Conservation (phyloP, 108 stramenopile species). For the Cyclotella atomus region DNA sequence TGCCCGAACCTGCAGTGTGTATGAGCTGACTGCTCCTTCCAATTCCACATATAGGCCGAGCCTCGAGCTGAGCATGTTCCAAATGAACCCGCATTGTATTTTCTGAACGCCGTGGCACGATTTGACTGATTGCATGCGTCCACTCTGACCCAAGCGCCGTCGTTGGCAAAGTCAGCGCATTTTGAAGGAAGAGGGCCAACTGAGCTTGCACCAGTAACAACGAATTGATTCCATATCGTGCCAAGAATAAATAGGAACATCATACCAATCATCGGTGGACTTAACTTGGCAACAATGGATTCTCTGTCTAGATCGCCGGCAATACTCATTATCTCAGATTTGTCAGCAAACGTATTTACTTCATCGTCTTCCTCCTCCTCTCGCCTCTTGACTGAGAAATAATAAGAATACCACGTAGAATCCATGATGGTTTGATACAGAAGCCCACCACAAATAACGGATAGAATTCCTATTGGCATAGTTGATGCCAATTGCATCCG, state of each 20-base stretch:
- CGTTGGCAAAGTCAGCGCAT: constrained; percentile 67
- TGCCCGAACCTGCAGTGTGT: constrained; percentile 76
- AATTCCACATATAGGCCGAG: constrained; percentile 67
- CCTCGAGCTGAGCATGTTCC: constrained; percentile 63
- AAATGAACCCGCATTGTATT: constrained; percentile 54
- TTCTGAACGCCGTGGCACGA: constrained; percentile 68
- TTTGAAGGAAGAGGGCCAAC: constrained; percentile 61
- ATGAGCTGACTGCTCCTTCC: constrained; percentile 56
- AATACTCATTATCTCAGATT: constrained; percentile 11
- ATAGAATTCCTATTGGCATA: constrained; percentile 41
- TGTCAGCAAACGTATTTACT: constrained; percentile 4
- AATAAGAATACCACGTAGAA: constrained; percentile 45
- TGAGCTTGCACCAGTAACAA: constrained; percentile 56
- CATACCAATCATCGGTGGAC: constrained; percentile 48
- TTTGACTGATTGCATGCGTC: constrained; percentile 83
- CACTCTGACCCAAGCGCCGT: constrained; percentile 75
- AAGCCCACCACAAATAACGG: constrained; percentile 55
- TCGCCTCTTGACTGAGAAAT: constrained; percentile 17
- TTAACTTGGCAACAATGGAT: constrained; percentile 23
- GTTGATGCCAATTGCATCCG: constrained; percentile 46
- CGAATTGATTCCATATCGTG: constrained; percentile 67
- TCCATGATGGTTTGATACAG: constrained; percentile 65
- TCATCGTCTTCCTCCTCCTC: constrained; percentile 21
- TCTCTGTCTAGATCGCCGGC: constrained; percentile 18
- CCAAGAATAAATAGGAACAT: constrained; percentile 57